phyloP scores from a whole-genome alignment of 2,329 filamentous ascomycete genomes.

The Trichoderma koningii region DNA sequence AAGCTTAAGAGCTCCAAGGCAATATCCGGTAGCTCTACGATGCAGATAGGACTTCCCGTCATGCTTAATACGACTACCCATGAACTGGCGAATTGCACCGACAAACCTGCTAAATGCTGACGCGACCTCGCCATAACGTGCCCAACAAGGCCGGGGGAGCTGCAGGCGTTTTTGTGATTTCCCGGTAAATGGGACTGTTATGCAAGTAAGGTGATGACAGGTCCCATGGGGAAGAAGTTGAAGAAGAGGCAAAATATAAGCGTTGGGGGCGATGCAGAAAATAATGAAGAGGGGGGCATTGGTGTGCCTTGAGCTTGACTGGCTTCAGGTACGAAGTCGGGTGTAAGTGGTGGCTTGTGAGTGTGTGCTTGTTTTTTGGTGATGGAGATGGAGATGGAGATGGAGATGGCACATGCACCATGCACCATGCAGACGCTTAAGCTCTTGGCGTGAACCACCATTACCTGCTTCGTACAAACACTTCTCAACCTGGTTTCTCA shows the following conservation, averaged over 20 bases:
- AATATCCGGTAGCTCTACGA: background rate
- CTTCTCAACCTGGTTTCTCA: too few relatives aligned
- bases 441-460: background rate
- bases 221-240: background rate
- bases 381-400: background rate
- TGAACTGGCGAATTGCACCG: too few relatives aligned
- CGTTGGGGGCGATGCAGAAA: conserved; percentile 6
- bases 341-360: too few relatives aligned
- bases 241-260: background rate
- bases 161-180: background rate
- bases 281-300: background rate
- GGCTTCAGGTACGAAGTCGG: background rate
- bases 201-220: conserved; percentile 12
- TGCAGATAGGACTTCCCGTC: background rate
- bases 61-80: background rate
- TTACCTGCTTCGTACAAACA: background rate
- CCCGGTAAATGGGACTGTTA: conserved; percentile 3
- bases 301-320: too few relatives aligned
- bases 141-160: background rate
- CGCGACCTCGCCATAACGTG: conserved; percentile 8
- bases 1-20: too few relatives aligned
- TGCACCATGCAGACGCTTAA: conserved; percentile 5
- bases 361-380: background rate
- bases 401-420: background rate
- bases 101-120: conserved; percentile 7